Evolutionary conservation across 352 stramenopile species (phyloP), one percentile per base, ranked within the genome.

Genomic region (Phytophthora colocasiae): DNA sequence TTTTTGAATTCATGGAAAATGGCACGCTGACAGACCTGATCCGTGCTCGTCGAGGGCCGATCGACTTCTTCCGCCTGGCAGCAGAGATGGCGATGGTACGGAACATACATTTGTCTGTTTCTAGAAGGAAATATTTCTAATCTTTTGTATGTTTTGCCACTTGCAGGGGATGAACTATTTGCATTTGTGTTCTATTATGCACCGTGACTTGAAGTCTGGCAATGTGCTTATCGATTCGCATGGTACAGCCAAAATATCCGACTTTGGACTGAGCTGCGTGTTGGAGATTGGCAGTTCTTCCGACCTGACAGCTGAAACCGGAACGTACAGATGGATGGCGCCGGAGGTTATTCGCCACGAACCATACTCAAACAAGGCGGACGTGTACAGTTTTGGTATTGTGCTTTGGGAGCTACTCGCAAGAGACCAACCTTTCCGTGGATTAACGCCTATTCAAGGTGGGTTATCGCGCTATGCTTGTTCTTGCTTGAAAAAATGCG

Each of bases 181-280:
- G 58, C 95, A 99, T 61, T 73, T 97, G 57, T 91, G 90, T 62
- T 97, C 93, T 14, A 95, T 98, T 44, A 92, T 99, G 75, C 96
- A 99, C 72, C 90, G 96, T 50, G 96, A 99, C 78, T 77, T 99
- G 34, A 98, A 98, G 77, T 97, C 96, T n/a, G 93, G 96, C 22
- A 99, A 98, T 74, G 83, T 99, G 34, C 69, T 97, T 14, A 79
- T 97, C 17, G 87, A 96, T 69, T 80, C 76, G 3, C 85, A 95
- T 47, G 82, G 82, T 36, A 93, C 83, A 4, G 85, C 90, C 48
- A 96, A 97, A 63, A 95, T 97, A 44, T 95, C 88, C 10, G 90
- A 97, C 61, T 97, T 97, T 74, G 87, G 88, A 2, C 68, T 97
- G 43, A 96, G 88, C 31, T 95, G 87, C 38, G 85, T 93, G 48